Evolutionary conservation across 2,329 filamentous ascomycete genomes (phyloP).

Genomic region (Botrytis sinoallii): DNA sequence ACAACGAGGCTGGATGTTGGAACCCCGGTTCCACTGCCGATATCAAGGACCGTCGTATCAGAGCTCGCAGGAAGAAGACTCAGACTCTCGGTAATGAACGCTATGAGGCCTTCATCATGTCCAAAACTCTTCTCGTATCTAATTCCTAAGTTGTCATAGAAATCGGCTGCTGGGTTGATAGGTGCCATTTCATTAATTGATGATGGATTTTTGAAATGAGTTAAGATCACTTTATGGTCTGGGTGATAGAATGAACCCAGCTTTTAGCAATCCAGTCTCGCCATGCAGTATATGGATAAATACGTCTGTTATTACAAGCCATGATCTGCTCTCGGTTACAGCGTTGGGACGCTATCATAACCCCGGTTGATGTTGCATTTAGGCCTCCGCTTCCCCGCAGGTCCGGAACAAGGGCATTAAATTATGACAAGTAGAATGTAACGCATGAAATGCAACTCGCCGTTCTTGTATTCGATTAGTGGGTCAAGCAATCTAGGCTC

Average conservation of each 20-base stretch:
- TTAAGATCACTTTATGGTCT: background rate
- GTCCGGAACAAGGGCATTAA: background rate
- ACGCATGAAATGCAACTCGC: background rate
- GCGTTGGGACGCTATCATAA: background rate
- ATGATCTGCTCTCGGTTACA: background rate
- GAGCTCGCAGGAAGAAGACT: background rate
- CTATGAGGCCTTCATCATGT: slow-evolving; percentile 11
- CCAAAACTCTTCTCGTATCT: slow-evolving; percentile 8
- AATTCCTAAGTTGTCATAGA: slow-evolving; percentile 7
- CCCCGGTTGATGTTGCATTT: slow-evolving; percentile 1
- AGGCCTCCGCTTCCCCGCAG: background rate
- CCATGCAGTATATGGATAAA: background rate
- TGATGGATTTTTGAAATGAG: background rate
- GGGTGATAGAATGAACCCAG: background rate
- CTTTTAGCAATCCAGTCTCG: background rate
- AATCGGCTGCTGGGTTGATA: slow-evolving; percentile 10
- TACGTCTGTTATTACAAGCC: too few relatives aligned
- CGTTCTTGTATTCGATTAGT: background rate
- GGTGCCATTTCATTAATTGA: background rate
- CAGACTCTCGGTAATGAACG: slow-evolving; percentile 5
- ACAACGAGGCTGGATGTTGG: slow-evolving; percentile 32
- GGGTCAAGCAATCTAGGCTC: background rate
- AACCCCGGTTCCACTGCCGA: slow-evolving; percentile 39
- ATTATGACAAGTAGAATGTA: background rate
- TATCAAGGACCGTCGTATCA: slow-evolving; percentile 31